Conservation (phyloP, 192 early-diverging fungal genomes). For the Spizellomyces punctatus region DNA sequence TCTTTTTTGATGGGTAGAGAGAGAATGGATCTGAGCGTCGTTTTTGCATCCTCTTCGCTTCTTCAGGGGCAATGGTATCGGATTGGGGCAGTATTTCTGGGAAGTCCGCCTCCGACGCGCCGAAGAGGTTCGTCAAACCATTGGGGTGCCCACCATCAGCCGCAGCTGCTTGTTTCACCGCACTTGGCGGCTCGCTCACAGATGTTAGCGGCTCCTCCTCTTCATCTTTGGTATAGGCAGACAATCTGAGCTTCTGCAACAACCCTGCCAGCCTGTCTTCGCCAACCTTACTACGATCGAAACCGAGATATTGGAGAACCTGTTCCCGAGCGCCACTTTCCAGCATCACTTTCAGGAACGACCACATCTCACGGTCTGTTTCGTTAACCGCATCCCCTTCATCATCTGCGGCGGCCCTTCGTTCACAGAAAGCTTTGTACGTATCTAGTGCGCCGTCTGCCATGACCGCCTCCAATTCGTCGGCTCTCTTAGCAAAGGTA, state of each 20-base stretch:
- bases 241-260: constrained; percentile 47
- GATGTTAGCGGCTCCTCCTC: constrained; percentile 10
- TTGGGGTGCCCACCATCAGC: constrained; percentile 26
- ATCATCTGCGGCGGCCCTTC: constrained; percentile 24
- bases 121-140: constrained; percentile 33
- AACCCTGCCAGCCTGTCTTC: constrained; percentile 61
- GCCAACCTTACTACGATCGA: constrained; percentile 69
- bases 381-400: constrained; percentile 31
- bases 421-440: constrained; percentile 43
- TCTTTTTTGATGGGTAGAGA: constrained; percentile 32
- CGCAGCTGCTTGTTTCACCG: constrained; percentile 21
- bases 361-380: constrained; percentile 65
- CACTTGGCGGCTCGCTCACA: constrained; percentile 14
- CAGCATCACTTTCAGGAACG: constrained; percentile 82
- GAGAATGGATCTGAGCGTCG: constrained; percentile 42
- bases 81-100: constrained; percentile 53
- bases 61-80: constrained; percentile 8
- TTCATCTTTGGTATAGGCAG: constrained; percentile 14
- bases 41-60: background rate
- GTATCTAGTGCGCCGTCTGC: constrained; percentile 39
- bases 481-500: constrained; percentile 66
- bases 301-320: constrained; percentile 87
- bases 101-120: constrained; percentile 43
- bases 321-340: constrained; percentile 77
- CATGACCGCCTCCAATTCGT: constrained; percentile 73